Percentiles rank a stretch among this genome's conserved stretches.
phyloP scores from a whole-genome alignment of 2,329 filamentous ascomycete genomes.

The Aspergillus carbonarius region DNA sequence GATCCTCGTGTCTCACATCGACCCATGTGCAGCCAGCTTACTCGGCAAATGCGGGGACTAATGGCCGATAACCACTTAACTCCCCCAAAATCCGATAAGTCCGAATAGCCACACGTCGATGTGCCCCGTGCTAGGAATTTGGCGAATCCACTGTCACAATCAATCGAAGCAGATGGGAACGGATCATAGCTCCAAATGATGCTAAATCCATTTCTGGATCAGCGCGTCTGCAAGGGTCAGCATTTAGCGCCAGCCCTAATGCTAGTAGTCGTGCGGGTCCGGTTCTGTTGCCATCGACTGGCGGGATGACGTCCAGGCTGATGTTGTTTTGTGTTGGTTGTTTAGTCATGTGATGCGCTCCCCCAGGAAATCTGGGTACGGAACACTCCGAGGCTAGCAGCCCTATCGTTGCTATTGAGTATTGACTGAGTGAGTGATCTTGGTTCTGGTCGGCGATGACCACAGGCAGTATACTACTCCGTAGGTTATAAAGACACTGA shows the following conservation, averaged over 20 bases:
- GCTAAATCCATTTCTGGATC: not conserved
- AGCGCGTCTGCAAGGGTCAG: not conserved
- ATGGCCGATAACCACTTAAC: not conserved
- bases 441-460: too few relatives aligned
- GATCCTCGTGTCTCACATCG: not conserved
- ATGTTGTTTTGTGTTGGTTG: too few relatives aligned
- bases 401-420: too few relatives aligned
- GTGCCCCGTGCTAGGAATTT: not conserved
- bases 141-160: not conserved
- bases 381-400: too few relatives aligned
- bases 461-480: too few relatives aligned
- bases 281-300: not conserved
- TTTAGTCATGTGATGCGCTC: too few relatives aligned
- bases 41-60: not conserved
- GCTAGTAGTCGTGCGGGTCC: not conserved
- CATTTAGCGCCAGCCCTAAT: not conserved
- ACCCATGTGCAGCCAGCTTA: not conserved
- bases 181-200: not conserved
- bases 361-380: too few relatives aligned
- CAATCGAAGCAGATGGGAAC: not conserved
- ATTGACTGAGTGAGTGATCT: too few relatives aligned
- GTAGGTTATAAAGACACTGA: too few relatives aligned
- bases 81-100: not conserved
- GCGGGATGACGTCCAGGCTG: too few relatives aligned
- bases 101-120: not conserved